Conservation (phyloP, 371 early-diverging fungal species). For the Zopfochytrium polystomum region DNA sequence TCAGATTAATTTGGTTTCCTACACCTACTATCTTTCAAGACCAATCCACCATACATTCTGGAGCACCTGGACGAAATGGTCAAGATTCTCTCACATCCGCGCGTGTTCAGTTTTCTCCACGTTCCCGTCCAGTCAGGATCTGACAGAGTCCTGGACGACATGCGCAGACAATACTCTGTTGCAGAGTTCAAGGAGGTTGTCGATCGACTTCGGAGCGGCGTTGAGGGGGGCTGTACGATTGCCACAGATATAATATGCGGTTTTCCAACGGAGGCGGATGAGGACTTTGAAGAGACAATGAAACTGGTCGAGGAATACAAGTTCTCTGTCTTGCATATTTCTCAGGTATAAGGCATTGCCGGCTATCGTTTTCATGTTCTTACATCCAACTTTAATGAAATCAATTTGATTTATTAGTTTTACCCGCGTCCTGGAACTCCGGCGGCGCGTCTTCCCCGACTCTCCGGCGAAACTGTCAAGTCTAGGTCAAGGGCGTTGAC, state of each 20-base stretch:
- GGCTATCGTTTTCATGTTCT: too few relatives aligned
- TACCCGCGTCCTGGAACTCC: slow-evolving; percentile 58
- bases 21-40: slow-evolving; percentile 22
- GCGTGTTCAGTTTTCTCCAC: slow-evolving; percentile 52
- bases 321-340: slow-evolving; percentile 52
- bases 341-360: too few relatives aligned
- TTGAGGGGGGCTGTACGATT: slow-evolving; percentile 29
- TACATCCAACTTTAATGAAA: too few relatives aligned
- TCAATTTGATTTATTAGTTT: too few relatives aligned
- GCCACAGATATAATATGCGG: slow-evolving; percentile 56
- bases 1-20: not conserved
- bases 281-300: slow-evolving; percentile 48
- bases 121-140: slow-evolving; percentile 53
- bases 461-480: slow-evolving; percentile 44
- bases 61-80: slow-evolving; percentile 51
- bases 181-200: slow-evolving; percentile 45
- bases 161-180: slow-evolving; percentile 48
- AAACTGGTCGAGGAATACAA: slow-evolving; percentile 31
- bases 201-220: slow-evolving; percentile 25
- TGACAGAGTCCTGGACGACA: slow-evolving; percentile 44
- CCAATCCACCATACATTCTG: slow-evolving; percentile 58
- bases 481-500: slow-evolving; percentile 39
- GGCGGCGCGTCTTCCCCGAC: slow-evolving; percentile 44
- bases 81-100: slow-evolving; percentile 43
- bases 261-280: slow-evolving; percentile 52